A percentile compares a stretch with the other conserved stretches of the same genome.
These are phyloP conservation scores for Phylloporus rhodoxanthus DNA, from an alignment of 768 basidiomycete genomes.

Conservation along the genomic window DNA sequence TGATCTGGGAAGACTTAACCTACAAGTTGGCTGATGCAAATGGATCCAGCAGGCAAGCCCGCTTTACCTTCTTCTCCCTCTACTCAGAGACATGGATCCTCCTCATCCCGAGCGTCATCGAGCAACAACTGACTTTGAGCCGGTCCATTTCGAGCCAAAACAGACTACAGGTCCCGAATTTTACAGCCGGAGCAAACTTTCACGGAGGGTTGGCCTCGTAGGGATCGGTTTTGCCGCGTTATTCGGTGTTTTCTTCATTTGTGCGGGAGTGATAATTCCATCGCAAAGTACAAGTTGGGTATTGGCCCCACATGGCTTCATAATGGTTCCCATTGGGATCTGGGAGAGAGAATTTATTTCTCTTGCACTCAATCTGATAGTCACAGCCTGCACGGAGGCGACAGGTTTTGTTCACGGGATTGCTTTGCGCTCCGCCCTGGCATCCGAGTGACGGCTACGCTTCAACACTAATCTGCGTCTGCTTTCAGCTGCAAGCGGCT, in stretches of 20 bases:
- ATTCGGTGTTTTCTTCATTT: slow-evolving; percentile 20
- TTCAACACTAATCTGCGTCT: slow-evolving; percentile 11
- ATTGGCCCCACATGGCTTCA: not conserved
- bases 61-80: not conserved
- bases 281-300: slow-evolving; percentile 8
- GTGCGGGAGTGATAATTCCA: slow-evolving; percentile 17
- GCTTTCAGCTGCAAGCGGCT: slow-evolving; percentile 18
- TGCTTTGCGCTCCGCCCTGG: slow-evolving; percentile 24
- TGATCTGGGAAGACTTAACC: too few relatives aligned
- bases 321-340: not conserved
- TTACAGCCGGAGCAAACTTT: slow-evolving; percentile 21
- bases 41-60: not conserved
- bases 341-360: not conserved
- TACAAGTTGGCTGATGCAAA: too few relatives aligned
- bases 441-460: slow-evolving; percentile 20
- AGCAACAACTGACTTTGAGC: slow-evolving; percentile 14
- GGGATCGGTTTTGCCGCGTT: slow-evolving; percentile 20
- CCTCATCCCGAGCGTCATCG: not conserved
- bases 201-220: slow-evolving; percentile 18
- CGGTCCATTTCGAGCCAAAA: slow-evolving; percentile 13
- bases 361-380: not conserved
- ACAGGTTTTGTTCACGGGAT: not conserved
- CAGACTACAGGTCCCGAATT: slow-evolving; percentile 22
- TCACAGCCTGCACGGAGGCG: not conserved
- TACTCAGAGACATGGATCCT: not conserved